Conservation (phyloP, 257 asterid species). For the Thymus mandschuricus region DNA sequence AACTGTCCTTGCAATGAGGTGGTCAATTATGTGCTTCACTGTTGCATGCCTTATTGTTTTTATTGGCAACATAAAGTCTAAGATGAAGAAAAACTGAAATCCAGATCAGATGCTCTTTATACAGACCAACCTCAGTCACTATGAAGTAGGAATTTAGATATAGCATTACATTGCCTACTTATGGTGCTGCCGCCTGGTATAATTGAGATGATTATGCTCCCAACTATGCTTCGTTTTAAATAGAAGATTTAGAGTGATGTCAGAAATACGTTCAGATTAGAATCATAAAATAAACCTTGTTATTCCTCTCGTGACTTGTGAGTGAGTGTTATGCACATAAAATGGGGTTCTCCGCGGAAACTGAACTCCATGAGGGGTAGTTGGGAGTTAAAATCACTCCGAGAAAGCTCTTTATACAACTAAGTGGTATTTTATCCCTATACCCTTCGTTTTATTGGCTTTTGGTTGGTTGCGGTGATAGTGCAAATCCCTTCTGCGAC, state of each 20-base stretch:
- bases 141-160: neutral
- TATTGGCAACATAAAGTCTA: neutral
- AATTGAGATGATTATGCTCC: neutral
- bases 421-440: neutral
- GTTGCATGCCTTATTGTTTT: neutral
- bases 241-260: neutral
- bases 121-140: too few relatives aligned
- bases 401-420: neutral
- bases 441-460: neutral
- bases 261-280: neutral
- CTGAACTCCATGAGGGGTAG: too few relatives aligned
- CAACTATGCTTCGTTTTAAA: neutral
- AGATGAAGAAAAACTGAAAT: too few relatives aligned
- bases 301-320: neutral
- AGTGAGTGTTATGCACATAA: neutral
- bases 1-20: neutral
- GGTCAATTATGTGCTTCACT: conserved; percentile 12
- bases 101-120: too few relatives aligned
- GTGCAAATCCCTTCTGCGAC: neutral
- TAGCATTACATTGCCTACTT: neutral
- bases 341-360: too few relatives aligned
- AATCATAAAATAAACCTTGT: neutral
- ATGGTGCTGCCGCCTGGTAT: too few relatives aligned
- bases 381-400: neutral
- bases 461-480: neutral